Conservation (phyloP, 441 rosid genomes). For the Adansonia grandidieri region DNA sequence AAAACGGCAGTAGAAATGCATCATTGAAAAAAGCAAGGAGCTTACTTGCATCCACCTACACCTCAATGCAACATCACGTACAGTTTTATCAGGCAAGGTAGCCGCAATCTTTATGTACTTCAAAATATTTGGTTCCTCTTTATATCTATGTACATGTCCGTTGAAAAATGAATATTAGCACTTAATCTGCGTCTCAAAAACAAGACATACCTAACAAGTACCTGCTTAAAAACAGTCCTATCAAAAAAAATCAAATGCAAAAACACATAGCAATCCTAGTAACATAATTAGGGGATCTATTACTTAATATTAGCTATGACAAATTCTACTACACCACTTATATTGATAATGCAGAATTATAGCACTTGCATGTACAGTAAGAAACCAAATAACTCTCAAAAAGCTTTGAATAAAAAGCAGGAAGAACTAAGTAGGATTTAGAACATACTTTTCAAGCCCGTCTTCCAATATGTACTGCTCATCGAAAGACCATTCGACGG, state of each 20-base stretch:
- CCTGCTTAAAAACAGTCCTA: neutral
- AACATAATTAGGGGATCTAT: neutral
- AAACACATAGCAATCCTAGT: neutral
- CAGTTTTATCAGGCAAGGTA: constrained; percentile 80
- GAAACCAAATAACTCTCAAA: no score
- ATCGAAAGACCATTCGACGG: constrained; percentile 85
- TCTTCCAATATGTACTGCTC: constrained; percentile 80
- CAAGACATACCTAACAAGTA: neutral
- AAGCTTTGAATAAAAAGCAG: neutral
- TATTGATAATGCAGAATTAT: neutral
- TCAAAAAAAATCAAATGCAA: no score
- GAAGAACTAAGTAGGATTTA: constrained; percentile 7
- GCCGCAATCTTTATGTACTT: constrained; percentile 91
- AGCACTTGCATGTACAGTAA: neutral
- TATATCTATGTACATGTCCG: constrained; percentile 44
- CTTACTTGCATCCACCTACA: constrained; percentile 96
- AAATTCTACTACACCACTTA: neutral
- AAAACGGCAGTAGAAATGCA: constrained; percentile 12
- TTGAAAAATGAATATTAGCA: neutral
- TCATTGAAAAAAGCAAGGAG: constrained; percentile 28
- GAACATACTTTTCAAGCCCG: constrained; percentile 71
- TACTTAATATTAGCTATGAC: neutral
- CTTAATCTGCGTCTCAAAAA: neutral
- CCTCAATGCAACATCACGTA: constrained; percentile 97
- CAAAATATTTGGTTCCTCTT: constrained; percentile 78